Conservation (phyloP, 805 yeast species). For the Lipomyces mesembrius region DNA sequence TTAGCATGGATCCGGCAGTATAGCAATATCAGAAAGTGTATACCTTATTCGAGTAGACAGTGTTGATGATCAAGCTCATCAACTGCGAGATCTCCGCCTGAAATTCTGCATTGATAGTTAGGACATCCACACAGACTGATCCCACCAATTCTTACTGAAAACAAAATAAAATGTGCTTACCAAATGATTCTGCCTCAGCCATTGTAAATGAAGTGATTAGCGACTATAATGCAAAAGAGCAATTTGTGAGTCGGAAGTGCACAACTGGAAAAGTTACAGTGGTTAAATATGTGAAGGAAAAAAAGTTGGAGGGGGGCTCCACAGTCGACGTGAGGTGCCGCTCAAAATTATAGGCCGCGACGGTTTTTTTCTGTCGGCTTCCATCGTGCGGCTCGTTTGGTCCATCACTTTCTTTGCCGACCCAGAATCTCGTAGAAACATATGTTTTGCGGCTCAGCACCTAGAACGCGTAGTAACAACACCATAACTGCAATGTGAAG, state of each 20-base stretch:
- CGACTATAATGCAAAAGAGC: neutral
- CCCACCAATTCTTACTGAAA: neutral
- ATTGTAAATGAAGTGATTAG: conserved; percentile 15
- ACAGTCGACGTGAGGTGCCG: conserved; percentile 4
- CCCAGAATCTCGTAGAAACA: neutral
- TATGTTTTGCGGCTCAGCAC: neutral
- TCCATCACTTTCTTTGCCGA: neutral
- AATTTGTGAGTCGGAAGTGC: neutral
- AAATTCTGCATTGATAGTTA: conserved; percentile 50
- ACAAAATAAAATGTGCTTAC: conserved; percentile 11
- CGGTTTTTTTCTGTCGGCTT: conserved; percentile 25
- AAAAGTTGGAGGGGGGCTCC: neutral
- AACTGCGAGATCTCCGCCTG: conserved; percentile 99
- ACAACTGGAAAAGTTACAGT: neutral
- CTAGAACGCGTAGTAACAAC: neutral
- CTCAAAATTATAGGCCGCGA: conserved; percentile 9
- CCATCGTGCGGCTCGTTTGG: conserved; percentile 14
- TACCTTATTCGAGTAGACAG: conserved; percentile 94
- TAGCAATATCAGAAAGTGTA: neutral
- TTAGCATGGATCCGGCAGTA: conserved; percentile 3
- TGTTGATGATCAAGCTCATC: conserved; percentile 99
- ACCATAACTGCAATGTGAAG: neutral
- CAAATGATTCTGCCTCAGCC: conserved; percentile 35
- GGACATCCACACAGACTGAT: neutral
- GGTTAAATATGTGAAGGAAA: conserved; percentile 9